Base-by-base conservation (phyloP, 225 moss, liverwort and hornwort species). In the Marchantia paleacea region DNA sequence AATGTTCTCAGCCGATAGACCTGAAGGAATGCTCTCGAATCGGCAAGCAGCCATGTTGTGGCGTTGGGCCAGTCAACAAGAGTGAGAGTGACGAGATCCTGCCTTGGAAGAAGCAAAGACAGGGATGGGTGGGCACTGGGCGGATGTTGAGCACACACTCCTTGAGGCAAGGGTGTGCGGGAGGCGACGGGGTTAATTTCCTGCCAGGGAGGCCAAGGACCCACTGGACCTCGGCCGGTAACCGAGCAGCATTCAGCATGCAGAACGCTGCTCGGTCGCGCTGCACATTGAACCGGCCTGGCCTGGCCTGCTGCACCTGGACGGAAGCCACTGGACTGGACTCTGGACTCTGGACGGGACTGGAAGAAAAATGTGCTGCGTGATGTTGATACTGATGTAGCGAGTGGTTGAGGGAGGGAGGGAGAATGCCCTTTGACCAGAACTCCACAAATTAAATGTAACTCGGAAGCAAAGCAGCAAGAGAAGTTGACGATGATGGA, bases 41-140 rank as follows among this genome's bases (percentile, higher is more conserved):
- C 25, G 28, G 29, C 28, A 29, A 29, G 25, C 67, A 29, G 67
- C 20, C 14, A 67, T 67, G 67, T 67, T 29, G 28, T 26, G 12
- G 67, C 10, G 67, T 6, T 30, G 67, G 67, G 26, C 28, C 67
- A 67, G 67, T 26, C 10, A 67, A 67, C 25, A 67, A 30, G 25
- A 67, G 67, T 30, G 28, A 67, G 67, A 67, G 67, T 67, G 67
- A 67, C 67, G 67, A 67, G 28, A 67, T 67, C 67, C 57, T 57
- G 13, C 57, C 57, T 57, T 4, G 57, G 57, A 19, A 57, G 57
- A 57, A 57, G 57, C 57, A 57, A 57, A 57, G 57, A 5, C 14
- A 12, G 13, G 26, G 39, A 2, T 2, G 39, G 39, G 39, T 39
- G 39, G 39, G 39, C 39, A 39, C 39, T 39, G 39, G 39, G 39